These are phyloP conservation scores for Atkinsonella texensis DNA, from an alignment of 2,329 filamentous ascomycete species.

Conservation along the genomic window DNA sequence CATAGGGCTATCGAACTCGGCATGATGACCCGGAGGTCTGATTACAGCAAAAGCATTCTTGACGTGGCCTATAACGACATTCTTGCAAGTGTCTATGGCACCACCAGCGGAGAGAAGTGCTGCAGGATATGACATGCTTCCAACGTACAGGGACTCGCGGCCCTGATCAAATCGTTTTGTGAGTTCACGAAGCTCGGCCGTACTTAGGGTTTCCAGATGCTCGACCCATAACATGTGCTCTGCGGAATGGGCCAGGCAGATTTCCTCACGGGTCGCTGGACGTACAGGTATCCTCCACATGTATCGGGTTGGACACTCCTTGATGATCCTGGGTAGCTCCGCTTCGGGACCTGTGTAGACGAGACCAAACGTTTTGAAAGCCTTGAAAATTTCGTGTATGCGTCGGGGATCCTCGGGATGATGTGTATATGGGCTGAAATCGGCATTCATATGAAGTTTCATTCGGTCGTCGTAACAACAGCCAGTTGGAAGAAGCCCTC, in stretches of 20 bases:
- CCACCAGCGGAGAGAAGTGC: slow-evolving; percentile 79
- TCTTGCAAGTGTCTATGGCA: slow-evolving; percentile 89
- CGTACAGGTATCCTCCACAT: slow-evolving; percentile 72
- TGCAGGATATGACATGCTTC: slow-evolving; percentile 67
- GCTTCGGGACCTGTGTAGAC: slow-evolving; percentile 51
- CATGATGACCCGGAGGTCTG: slow-evolving; percentile 88
- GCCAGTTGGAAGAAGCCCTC: slow-evolving; percentile 53
- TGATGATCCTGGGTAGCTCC: slow-evolving; percentile 39
- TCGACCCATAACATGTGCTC: slow-evolving; percentile 72
- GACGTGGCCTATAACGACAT: slow-evolving; percentile 70
- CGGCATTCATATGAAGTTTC: slow-evolving; percentile 86
- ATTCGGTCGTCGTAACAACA: slow-evolving; percentile 89
- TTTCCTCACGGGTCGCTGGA: slow-evolving; percentile 66
- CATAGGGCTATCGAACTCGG: slow-evolving; percentile 74
- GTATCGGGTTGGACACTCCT: slow-evolving; percentile 43
- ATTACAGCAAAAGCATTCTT: slow-evolving; percentile 96
- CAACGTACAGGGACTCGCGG: slow-evolving; percentile 71
- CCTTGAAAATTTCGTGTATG: slow-evolving; percentile 87
- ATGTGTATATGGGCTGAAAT: slow-evolving; percentile 59
- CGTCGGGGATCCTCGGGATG: slow-evolving; percentile 91
- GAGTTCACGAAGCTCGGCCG: slow-evolving; percentile 55
- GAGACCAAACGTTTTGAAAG: slow-evolving; percentile 70
- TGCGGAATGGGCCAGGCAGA: slow-evolving; percentile 66
- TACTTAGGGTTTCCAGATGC: slow-evolving; percentile 37
- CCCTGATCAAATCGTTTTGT: slow-evolving; percentile 50